phyloP scores from a whole-genome alignment of 2,329 filamentous ascomycete genomes.

The Aureobasidium vineae region DNA sequence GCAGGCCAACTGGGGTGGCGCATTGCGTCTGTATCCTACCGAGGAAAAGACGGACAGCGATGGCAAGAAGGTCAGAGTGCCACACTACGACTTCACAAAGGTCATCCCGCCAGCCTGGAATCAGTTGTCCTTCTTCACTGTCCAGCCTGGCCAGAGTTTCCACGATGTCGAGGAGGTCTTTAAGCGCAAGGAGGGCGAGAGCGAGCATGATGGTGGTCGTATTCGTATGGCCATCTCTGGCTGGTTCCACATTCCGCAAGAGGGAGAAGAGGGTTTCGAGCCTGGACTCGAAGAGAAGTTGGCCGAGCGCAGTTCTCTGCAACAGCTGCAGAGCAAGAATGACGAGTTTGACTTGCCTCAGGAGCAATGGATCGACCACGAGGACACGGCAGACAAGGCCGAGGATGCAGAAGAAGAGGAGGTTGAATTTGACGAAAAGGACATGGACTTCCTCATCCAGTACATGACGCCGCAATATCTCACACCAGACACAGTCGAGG shows the following conservation, averaged over 20 bases:
- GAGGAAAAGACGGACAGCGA: constrained; percentile 61
- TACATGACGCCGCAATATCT: constrained; percentile 90
- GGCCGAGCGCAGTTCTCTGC: constrained; percentile 83
- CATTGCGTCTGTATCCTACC: constrained; percentile 80
- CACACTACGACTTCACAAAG: constrained; percentile 72
- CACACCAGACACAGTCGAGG: constrained; percentile 84
- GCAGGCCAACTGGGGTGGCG: constrained; percentile 90
- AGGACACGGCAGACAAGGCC: constrained; percentile 61
- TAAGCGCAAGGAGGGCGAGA: constrained; percentile 56
- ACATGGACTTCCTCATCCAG: constrained; percentile 85
- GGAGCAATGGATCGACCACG: constrained; percentile 52
- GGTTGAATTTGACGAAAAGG: constrained; percentile 66
- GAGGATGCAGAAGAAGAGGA: constrained; percentile 58
- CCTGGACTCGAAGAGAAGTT: constrained; percentile 84
- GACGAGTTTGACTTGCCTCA: constrained; percentile 85
- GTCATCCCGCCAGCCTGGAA: constrained; percentile 94
- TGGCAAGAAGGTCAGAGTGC: constrained; percentile 72
- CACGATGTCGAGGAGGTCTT: constrained; percentile 99
- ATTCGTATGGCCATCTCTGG: constrained; percentile 97
- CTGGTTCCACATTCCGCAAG: constrained; percentile 97
- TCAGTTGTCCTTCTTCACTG: constrained; percentile 96
- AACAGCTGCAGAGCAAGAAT: constrained; percentile 87
- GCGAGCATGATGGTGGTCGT: constrained; percentile 67
- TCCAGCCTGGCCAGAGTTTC: constrained; percentile 97
- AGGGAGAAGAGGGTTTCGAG: constrained; percentile 89